Base-by-base conservation (phyloP, 805 yeast species). In the Candida railenensis region DNA sequence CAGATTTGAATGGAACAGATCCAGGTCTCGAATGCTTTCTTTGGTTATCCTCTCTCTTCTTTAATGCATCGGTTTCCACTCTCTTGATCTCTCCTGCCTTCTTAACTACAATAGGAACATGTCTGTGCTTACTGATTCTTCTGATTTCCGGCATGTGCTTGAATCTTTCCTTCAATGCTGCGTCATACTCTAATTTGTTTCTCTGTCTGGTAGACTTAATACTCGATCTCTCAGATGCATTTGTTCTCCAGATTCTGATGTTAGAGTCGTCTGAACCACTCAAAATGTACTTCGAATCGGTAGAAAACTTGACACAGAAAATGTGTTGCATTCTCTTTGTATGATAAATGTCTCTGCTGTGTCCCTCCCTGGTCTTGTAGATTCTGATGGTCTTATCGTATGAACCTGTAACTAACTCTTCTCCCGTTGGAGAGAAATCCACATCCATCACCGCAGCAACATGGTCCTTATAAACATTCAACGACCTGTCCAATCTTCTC, bases 301-400 rank as follows among this genome's bases (percentile, higher is more conserved):
- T 89, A 7, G 96, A 81, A 66, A 76, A 95, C 53, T 84, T 83
- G 36, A 85, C 89, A 47, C 87, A 79, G 66, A 90, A 89, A 9
- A 94, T 87, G 49, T 92, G 85, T 71, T 94, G 99, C 99, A 94
- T 94, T 63, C 99, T 81, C 72, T 89, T 90, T 12, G 99, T 94
- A 60, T 94, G 99, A 65, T 94, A 94, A 38, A 95, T 78, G 59
- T 94, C 99, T 51, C 97, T 77, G 4, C 96, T 87, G 66, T 92
- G 98, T 33, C 99, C 98, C 52, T 86, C 87, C 32, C 78, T 71
- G 1, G 82, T 71, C 44, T 82, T 82, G 68, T 71, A 94, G 16
- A 94, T 82, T 55, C 99, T 77, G 25, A 94, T 79, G 1, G 98
- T 89, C 59, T 89, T 87, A 67, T 94, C 99, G 64, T 92, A 94